Percentiles rank a stretch among this genome's conserved stretches.
Conservation (phyloP, 1,284 basidiomycete genomes). For the Microbotryum scabiosae region DNA sequence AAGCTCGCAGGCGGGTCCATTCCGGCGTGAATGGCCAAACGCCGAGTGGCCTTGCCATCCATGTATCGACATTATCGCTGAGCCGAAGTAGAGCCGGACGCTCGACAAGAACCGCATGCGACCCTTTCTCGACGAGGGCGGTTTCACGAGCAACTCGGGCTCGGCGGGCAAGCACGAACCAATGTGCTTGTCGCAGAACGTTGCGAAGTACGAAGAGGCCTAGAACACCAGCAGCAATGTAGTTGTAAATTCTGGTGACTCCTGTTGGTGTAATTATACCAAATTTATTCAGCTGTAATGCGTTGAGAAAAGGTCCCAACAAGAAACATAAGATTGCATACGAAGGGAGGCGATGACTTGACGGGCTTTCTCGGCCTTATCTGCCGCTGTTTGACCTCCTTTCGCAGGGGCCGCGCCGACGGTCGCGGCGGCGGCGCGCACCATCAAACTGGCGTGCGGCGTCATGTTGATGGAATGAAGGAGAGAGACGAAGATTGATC, state of each 20-base stretch:
- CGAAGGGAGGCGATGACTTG: conserved; percentile 3
- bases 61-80: conserved; percentile 1
- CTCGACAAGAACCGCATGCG: neutral
- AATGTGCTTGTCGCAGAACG: neutral
- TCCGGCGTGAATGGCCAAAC: neutral
- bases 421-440: too few relatives aligned
- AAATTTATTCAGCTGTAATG: neutral
- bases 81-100: neutral
- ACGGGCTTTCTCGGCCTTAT: conserved; percentile 8
- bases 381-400: neutral
- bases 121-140: neutral
- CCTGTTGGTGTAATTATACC: neutral
- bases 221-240: conserved; percentile 8
- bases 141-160: neutral
- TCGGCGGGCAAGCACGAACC: neutral
- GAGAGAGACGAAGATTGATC: too few relatives aligned
- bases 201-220: conserved; percentile 19
- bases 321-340: neutral
- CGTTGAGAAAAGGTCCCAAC: neutral
- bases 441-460: too few relatives aligned
- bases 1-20: conserved; percentile 14
- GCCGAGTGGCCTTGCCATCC: neutral
- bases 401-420: too few relatives aligned
- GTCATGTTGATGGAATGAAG: too few relatives aligned
- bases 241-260: conserved; percentile 15